Percentiles rank a stretch among this genome's conserved stretches.
Conservation (phyloP, 2,329 filamentous ascomycete species). For the Phaeomoniella chlamydospora region DNA sequence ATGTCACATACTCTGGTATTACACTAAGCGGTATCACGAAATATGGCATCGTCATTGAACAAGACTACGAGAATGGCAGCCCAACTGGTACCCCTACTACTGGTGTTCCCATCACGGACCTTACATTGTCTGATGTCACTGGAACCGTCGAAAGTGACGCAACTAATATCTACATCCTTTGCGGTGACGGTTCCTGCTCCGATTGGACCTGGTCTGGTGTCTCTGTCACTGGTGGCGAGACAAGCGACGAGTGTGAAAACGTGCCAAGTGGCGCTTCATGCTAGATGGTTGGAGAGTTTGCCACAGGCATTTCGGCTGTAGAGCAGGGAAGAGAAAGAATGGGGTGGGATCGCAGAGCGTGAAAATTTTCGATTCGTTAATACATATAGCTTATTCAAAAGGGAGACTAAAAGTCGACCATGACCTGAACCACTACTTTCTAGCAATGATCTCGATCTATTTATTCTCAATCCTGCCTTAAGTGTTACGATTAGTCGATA, state of each 20-base stretch:
- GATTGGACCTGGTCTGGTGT: constrained; percentile 39
- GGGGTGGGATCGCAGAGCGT: too few relatives aligned
- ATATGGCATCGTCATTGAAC: constrained; percentile 44
- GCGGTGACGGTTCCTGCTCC: constrained; percentile 34
- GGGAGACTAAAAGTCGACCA: too few relatives aligned
- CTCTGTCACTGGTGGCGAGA: constrained; percentile 36
- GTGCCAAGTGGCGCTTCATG: constrained; percentile 21
- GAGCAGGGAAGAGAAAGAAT: too few relatives aligned
- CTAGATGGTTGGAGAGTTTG: too few relatives aligned
- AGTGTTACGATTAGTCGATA: too few relatives aligned
- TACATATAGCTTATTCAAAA: too few relatives aligned
- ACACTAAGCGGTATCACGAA: constrained; percentile 33
- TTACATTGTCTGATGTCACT: constrained; percentile 20
- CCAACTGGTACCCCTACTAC: constrained; percentile 22
- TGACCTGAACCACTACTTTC: too few relatives aligned
- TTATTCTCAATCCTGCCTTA: too few relatives aligned
- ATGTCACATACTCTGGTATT: constrained; percentile 40
- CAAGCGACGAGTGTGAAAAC: constrained; percentile 23
- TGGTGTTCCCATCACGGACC: constrained; percentile 24
- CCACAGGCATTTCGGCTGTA: too few relatives aligned
- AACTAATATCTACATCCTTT: constrained; percentile 36
- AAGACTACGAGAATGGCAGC: constrained; percentile 40
- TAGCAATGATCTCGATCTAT: too few relatives aligned
- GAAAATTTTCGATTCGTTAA: too few relatives aligned
- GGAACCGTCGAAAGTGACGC: constrained; percentile 20